These are phyloP conservation scores for Kwoniella sp. DNA, from an alignment of 768 basidiomycete genomes.

Conservation along the genomic window DNA sequence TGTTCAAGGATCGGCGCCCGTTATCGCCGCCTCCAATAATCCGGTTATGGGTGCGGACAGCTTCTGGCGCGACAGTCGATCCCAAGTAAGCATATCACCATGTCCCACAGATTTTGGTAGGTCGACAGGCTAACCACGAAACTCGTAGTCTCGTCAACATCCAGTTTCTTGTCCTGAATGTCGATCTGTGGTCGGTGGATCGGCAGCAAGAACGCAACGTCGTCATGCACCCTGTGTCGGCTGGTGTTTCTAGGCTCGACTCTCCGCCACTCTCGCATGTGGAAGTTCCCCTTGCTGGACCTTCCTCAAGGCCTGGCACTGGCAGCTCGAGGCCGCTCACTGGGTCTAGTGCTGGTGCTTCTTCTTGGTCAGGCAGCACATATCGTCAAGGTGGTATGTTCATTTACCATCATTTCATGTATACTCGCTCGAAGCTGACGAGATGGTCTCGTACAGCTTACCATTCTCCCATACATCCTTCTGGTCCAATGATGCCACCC, in stretches of 20 bases:
- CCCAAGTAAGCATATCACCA: conserved; percentile 23
- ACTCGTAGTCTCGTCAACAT: conserved; percentile 74
- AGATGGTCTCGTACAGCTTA: neutral
- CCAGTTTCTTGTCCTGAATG: conserved; percentile 85
- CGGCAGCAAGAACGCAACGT: conserved; percentile 83
- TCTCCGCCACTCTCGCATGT: conserved; percentile 10
- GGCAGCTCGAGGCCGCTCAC: conserved; percentile 19
- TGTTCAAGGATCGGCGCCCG: conserved; percentile 80
- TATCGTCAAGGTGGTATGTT: conserved; percentile 16
- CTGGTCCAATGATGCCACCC: conserved; percentile 9
- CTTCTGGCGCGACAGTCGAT: conserved; percentile 34
- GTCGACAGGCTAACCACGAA: conserved; percentile 19
- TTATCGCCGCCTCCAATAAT: conserved; percentile 72
- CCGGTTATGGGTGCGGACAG: conserved; percentile 59
- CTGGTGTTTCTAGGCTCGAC: conserved; percentile 24
- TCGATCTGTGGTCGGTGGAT: conserved; percentile 89
- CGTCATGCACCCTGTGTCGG: conserved; percentile 78
- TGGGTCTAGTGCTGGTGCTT: conserved; percentile 17
- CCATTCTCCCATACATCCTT: conserved; percentile 3
- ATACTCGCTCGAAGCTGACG: neutral
- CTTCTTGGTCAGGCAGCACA: conserved; percentile 20
- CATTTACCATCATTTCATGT: neutral
- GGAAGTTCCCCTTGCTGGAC: conserved; percentile 2
- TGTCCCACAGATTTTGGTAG: neutral
- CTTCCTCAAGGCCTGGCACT: conserved; percentile 22